Conservation (phyloP, 108 stramenopile genomes). For the Stephanodiscus minutulus region DNA sequence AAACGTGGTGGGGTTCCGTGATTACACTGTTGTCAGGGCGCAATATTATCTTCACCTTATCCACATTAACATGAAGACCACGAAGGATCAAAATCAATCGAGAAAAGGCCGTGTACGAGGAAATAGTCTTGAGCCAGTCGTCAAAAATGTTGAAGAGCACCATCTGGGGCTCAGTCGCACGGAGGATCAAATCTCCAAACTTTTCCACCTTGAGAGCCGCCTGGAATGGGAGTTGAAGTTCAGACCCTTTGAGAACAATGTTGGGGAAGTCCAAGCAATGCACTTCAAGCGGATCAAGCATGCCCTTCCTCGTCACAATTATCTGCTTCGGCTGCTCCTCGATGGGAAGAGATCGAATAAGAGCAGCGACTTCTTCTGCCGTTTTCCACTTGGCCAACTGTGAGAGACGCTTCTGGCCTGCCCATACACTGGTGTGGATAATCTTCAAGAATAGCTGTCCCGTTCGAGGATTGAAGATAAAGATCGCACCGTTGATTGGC, state of each 20-base stretch:
- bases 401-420: constrained; percentile 98
- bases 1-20: constrained; percentile 98
- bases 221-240: constrained; percentile 99
- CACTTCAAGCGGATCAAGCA: constrained; percentile 99
- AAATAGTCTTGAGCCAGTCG: constrained; percentile 98
- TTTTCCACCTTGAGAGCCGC: constrained; percentile 98
- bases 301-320: constrained; percentile 98
- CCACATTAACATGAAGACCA: constrained; percentile 95
- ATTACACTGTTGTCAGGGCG: constrained; percentile 97
- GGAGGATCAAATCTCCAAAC: constrained; percentile 97
- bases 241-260: constrained; percentile 97
- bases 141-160: constrained; percentile 99
- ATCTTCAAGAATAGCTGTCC: constrained; percentile 99
- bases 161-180: constrained; percentile 99
- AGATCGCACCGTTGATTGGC: constrained; percentile 99
- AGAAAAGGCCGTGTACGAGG: constrained; percentile 99
- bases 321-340: constrained; percentile 99
- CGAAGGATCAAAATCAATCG: constrained; percentile 97
- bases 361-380: constrained; percentile 98
- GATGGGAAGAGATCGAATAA: constrained; percentile 97
- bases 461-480: constrained; percentile 99
- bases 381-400: constrained; percentile 99
- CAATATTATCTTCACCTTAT: constrained; percentile 96
- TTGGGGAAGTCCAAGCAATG: constrained; percentile 99
- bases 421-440: constrained; percentile 99